Evolutionary conservation across 2,329 filamentous ascomycete genomes (phyloP).

Genomic region (Colletotrichum theobromicola): DNA sequence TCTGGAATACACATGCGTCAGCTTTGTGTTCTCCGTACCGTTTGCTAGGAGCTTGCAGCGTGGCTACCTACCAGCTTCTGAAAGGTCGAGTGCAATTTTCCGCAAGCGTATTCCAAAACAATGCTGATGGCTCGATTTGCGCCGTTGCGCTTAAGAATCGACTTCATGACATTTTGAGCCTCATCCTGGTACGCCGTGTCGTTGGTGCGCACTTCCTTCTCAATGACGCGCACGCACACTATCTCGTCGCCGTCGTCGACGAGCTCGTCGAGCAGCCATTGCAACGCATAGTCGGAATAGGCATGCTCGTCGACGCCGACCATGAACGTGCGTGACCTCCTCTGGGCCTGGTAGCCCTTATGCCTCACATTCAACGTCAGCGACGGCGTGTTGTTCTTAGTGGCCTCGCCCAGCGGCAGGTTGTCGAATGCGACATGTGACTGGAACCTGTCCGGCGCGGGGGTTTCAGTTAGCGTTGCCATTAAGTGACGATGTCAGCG

Average conservation of each 20-base stretch:
- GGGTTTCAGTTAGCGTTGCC: slow-evolving; percentile 45
- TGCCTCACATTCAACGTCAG: slow-evolving; percentile 87
- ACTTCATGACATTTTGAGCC: slow-evolving; percentile 74
- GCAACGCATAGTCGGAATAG: slow-evolving; percentile 89
- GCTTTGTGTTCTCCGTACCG: background rate
- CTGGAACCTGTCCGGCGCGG: slow-evolving; percentile 55
- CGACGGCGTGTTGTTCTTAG: slow-evolving; percentile 66
- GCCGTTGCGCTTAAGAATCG: slow-evolving; percentile 79
- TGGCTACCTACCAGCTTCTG: slow-evolving; percentile 79
- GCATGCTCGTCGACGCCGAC: slow-evolving; percentile 90
- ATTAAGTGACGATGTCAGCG: slow-evolving; percentile 30
- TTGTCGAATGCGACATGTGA: slow-evolving; percentile 68
- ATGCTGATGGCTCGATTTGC: slow-evolving; percentile 84
- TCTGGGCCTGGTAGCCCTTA: slow-evolving; percentile 80
- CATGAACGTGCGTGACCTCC: slow-evolving; percentile 85
- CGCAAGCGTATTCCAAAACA: slow-evolving; percentile 85
- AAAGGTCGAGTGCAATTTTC: slow-evolving; percentile 89
- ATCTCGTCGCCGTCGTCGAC: slow-evolving; percentile 95
- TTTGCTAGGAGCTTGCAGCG: background rate
- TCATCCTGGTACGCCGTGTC: slow-evolving; percentile 71
- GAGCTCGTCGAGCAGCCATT: slow-evolving; percentile 90
- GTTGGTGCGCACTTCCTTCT: slow-evolving; percentile 77
- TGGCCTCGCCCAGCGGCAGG: slow-evolving; percentile 60
- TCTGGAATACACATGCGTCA: slow-evolving; percentile 61
- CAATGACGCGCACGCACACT: slow-evolving; percentile 86